A percentile compares a stretch with the other conserved stretches of the same genome.
phyloP scores from a whole-genome alignment of 352 stramenopile genomes.

The Globisporangium nodosum region DNA sequence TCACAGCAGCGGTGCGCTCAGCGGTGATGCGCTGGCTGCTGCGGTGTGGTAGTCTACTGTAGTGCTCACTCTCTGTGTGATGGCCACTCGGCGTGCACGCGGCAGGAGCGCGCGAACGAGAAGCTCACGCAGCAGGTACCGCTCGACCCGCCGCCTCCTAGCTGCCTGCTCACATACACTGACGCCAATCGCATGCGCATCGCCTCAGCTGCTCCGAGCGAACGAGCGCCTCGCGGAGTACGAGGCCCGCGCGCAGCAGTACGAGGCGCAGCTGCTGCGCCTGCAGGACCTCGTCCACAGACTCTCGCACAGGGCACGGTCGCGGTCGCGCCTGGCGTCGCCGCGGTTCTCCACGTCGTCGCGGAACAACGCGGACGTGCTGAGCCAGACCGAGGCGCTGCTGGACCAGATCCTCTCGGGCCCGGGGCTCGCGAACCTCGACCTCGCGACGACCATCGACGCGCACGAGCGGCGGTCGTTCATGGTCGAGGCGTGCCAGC shows the following conservation, averaged over 20 bases:
- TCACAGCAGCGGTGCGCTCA: constrained; percentile 24
- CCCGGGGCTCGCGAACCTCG: constrained; percentile 25
- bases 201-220: constrained; percentile 30
- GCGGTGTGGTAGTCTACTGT: not conserved
- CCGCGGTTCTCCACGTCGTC: constrained; percentile 19
- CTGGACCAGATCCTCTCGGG: constrained; percentile 41
- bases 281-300: constrained; percentile 27
- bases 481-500: constrained; percentile 62
- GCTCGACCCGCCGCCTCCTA: too few species aligned
- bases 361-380: constrained; percentile 42
- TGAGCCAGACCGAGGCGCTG: constrained; percentile 50
- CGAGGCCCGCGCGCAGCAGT: constrained; percentile 33
- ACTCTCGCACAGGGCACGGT: constrained; percentile 16
- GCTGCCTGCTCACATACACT: not conserved
- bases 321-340: constrained; percentile 5
- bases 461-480: constrained; percentile 39
- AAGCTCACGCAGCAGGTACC: constrained; percentile 62
- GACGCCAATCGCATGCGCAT: not conserved
- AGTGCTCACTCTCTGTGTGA: not conserved
- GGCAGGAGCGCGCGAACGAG: constrained; percentile 43
- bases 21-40: constrained; percentile 9
- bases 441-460: constrained; percentile 26
- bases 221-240: constrained; percentile 44
- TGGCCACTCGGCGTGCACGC: not conserved
- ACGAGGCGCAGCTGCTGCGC: constrained; percentile 38